These are phyloP conservation scores for Chaetomium tenue DNA, from an alignment of 495 filamentous ascomycete genomes.

Conservation along the genomic window DNA sequence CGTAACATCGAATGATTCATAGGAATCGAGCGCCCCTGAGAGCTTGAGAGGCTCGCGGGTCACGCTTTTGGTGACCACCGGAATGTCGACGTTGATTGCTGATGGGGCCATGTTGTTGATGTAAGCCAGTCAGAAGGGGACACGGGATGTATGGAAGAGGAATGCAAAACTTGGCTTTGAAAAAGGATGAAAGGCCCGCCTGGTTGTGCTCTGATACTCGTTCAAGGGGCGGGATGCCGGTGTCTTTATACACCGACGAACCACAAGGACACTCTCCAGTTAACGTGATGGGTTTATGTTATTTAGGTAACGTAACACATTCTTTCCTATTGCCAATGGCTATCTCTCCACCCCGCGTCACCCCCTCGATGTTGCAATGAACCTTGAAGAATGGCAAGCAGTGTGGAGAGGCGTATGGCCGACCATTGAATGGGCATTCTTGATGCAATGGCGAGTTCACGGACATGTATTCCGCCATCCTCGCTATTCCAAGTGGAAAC, in stretches of 20 bases:
- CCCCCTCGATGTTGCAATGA: neutral
- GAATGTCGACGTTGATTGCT: slow-evolving; percentile 27
- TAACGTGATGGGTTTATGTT: neutral
- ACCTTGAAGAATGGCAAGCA: neutral
- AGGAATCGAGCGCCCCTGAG: slow-evolving; percentile 55
- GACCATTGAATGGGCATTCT: slow-evolving; percentile 10
- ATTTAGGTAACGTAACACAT: no score
- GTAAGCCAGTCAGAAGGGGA: neutral
- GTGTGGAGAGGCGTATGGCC: neutral
- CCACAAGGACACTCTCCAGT: neutral
- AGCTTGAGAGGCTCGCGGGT: slow-evolving; percentile 46
- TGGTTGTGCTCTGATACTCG: neutral
- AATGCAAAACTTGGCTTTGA: neutral
- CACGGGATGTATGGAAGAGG: no score
- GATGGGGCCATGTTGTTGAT: slow-evolving; percentile 35
- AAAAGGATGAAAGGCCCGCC: neutral
- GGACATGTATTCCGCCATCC: slow-evolving; percentile 16
- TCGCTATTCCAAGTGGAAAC: neutral
- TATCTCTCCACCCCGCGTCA: slow-evolving; percentile 3
- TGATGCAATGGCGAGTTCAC: slow-evolving; percentile 20
- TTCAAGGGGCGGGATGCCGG: neutral
- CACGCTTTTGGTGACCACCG: slow-evolving; percentile 22
- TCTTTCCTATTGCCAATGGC: no score
- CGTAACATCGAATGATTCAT: slow-evolving; percentile 63
- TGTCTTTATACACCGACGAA: neutral